Conservation (phyloP, 768 basidiomycete species). For the Russula lepida region DNA sequence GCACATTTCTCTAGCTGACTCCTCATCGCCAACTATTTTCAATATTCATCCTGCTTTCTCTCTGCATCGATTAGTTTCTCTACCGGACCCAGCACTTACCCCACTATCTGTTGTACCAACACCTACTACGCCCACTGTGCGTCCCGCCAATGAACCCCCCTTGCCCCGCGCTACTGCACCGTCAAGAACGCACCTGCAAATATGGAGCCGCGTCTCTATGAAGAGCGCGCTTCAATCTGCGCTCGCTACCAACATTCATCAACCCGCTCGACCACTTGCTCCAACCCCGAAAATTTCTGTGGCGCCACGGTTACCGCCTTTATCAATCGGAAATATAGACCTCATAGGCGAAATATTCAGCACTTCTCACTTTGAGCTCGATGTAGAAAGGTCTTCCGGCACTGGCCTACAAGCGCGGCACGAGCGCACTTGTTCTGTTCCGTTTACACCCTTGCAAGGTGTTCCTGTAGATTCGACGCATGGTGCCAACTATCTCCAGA, state of each 20-base stretch:
- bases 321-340: constrained; percentile 14
- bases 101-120: constrained; percentile 21
- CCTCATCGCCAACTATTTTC: constrained; percentile 36
- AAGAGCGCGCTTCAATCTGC: constrained; percentile 20
- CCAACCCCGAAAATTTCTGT: background rate
- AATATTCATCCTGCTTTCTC: constrained; percentile 37
- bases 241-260: constrained; percentile 17
- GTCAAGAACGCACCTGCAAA: constrained; percentile 14
- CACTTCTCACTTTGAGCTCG: constrained; percentile 9
- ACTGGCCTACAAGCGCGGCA: constrained; percentile 9
- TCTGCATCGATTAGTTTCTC: constrained; percentile 34
- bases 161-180: constrained; percentile 5
- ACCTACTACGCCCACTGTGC: constrained; percentile 5
- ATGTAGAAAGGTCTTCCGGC: background rate
- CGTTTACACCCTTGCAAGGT: constrained; percentile 6
- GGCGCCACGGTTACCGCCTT: constrained; percentile 18
- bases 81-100: constrained; percentile 16
- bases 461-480: background rate
- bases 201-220: constrained; percentile 21
- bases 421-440: constrained; percentile 20
- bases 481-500: background rate
- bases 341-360: constrained; percentile 21
- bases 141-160: background rate
- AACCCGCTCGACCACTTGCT: background rate
- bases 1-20: constrained; percentile 31